Base-by-base conservation (phyloP, 805 yeast genomes). In the Kodamaea jinghongensis region DNA sequence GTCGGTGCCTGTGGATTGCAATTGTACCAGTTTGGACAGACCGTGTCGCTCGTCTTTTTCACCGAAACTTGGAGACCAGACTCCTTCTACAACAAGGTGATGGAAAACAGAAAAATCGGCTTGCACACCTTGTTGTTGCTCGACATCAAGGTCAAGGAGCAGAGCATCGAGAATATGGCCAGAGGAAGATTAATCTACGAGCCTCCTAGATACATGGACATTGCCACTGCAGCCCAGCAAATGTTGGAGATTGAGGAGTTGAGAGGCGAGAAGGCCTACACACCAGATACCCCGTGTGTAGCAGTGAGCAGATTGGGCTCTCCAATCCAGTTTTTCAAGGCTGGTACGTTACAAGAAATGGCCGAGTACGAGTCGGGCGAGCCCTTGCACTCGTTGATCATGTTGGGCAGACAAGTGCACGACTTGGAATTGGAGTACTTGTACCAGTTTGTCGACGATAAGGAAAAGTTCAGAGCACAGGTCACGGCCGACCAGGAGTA, bases 1-100 rank as follows among this genome's bases (percentile, higher is more conserved):
- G 96, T 91, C 17, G 99, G 99, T 13, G 95, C 97, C 1, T 89
- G 97, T 68, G 99, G 99, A 15, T 74, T 93, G 49, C 99, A 91
- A 63, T 71, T 91, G 43, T 91, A 91, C 64, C 89, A 84, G 52
- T 91, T 90, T 64, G 99, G 99, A 7, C 98, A 93, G 67, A 89
- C 98, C 8, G 91, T 91, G n/a, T 88, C 96, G 1, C 71, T 93
- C 60, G 98, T 93, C 2, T 93, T 93, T 60, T 91, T 93, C 73
- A 90, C 96, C 17, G 98, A 91, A 14, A 68, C 71, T 43, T 91
- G 99, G 98, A 84, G 87, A 61, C 99, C 99, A 1, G 98, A 91
- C 61, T 84, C 95, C 29, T 91, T 95, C 70, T 93, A 91, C 62
- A 77, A 82, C 55, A 90, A 91, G 66, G 69, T 91, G 41, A 66